Percentiles rank a stretch among this genome's conserved stretches.
Conservation (phyloP, 345 rosid species). For the Camelina sativa region DNA sequence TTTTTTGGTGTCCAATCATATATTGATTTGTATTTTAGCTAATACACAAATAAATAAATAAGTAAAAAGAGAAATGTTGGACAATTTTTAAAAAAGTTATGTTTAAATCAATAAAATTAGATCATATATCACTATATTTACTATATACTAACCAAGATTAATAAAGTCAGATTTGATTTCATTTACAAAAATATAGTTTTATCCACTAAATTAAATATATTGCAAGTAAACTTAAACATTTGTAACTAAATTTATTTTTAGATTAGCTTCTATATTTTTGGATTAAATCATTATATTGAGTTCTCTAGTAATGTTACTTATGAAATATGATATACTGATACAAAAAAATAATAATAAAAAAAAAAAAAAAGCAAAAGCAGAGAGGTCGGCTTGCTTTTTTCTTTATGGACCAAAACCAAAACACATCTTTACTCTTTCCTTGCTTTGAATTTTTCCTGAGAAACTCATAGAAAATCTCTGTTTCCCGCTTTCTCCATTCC, state of each 20-base stretch:
- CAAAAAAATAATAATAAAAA: slow-evolving; percentile 2
- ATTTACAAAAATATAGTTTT: background rate
- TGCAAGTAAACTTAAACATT: background rate
- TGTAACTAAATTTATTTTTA: background rate
- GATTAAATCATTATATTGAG: background rate
- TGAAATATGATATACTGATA: background rate
- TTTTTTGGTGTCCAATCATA: background rate
- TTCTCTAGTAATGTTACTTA: background rate
- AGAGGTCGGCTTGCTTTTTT: slow-evolving; percentile 29
- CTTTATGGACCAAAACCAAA: slow-evolving; percentile 32
- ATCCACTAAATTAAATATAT: background rate
- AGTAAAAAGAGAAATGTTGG: too few relatives aligned
- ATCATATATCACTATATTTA: background rate
- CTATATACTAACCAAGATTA: background rate
- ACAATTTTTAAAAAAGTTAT: background rate
- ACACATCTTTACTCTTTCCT: background rate
- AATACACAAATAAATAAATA: too few relatives aligned
- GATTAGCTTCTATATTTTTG: background rate
- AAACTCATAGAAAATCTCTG: background rate
- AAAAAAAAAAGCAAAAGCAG: slow-evolving; percentile 20
- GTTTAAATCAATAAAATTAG: background rate
- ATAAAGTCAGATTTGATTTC: background rate
- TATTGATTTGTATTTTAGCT: background rate
- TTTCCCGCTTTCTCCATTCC: slow-evolving; percentile 32
- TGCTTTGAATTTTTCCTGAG: slow-evolving; percentile 17